Evolutionary conservation across 192 early-diverging fungal species (phyloP).

Genomic region (Podila epicladia): DNA sequence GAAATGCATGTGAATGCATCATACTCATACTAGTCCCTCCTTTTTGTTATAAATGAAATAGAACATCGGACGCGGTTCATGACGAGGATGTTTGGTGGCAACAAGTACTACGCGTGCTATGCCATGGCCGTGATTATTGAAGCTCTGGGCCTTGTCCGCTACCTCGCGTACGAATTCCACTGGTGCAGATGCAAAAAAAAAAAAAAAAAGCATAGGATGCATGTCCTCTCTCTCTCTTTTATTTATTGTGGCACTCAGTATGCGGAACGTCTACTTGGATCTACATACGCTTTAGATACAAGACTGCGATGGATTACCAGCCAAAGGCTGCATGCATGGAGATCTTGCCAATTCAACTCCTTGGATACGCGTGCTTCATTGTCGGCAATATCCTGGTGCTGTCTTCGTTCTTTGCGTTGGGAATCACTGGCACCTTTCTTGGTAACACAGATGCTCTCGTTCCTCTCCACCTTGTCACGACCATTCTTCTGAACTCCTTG

Average conservation of each 20-base stretch:
- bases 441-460: slow-evolving; percentile 44
- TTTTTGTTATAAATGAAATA: slow-evolving; percentile 5
- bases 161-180: slow-evolving; percentile 59
- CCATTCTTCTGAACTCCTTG: neutral
- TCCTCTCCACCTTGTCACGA: too few species aligned
- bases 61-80: slow-evolving; percentile 77
- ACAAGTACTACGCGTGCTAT: slow-evolving; percentile 75
- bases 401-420: slow-evolving; percentile 82
- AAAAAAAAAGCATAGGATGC: too few species aligned
- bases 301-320: slow-evolving; percentile 71
- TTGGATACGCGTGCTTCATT: slow-evolving; percentile 56
- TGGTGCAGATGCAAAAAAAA: too few species aligned
- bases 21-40: too few species aligned
- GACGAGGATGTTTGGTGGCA: slow-evolving; percentile 70
- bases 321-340: slow-evolving; percentile 61
- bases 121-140: slow-evolving; percentile 85
- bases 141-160: slow-evolving; percentile 76
- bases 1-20: too few species aligned
- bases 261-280: too few species aligned
- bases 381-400: slow-evolving; percentile 78
- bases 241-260: neutral
- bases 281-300: slow-evolving; percentile 53
- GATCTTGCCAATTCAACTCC: slow-evolving; percentile 47
- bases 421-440: slow-evolving; percentile 86
- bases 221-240: too few species aligned